A percentile compares a stretch with the other conserved stretches of the same genome.
These are phyloP conservation scores for Fagus crenata DNA, from an alignment of 306 rosid species.

Conservation along the genomic window DNA sequence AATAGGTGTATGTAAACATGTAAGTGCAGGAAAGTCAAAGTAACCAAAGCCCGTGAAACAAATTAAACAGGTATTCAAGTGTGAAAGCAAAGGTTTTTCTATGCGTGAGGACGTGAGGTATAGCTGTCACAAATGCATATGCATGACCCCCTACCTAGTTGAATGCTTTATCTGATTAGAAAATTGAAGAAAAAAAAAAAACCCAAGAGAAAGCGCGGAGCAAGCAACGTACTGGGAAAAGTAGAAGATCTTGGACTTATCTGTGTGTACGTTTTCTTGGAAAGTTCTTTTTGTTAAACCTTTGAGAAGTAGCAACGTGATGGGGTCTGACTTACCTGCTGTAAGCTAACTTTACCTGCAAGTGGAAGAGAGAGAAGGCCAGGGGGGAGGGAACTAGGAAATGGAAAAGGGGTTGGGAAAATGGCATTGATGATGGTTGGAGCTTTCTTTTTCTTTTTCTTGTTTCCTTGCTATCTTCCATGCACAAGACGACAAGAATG, in stretches of 20 bases:
- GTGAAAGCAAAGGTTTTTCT: conserved; percentile 55
- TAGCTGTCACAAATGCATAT: conserved; percentile 48
- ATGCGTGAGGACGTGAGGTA: conserved; percentile 21
- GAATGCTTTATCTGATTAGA: background rate
- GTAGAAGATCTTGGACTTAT: conserved; percentile 10
- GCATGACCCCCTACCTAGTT: conserved; percentile 24
- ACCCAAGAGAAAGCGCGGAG: background rate
- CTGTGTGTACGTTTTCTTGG: conserved; percentile 26
- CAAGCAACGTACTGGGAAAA: background rate
- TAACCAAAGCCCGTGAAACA: conserved; percentile 16
- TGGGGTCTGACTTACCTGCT: conserved; percentile 48
- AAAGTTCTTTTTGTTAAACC: conserved; percentile 44
- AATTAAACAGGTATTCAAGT: conserved; percentile 29
- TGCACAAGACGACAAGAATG: background rate
- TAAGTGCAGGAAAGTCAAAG: conserved; percentile 14
- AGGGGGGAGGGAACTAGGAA: background rate
- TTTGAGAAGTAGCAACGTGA: conserved; percentile 30
- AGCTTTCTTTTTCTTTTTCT: conserved; percentile 23
- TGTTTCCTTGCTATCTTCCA: background rate
- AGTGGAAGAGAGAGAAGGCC: conserved; percentile 22
- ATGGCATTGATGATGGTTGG: background rate
- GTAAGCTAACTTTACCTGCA: conserved; percentile 31
- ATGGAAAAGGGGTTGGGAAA: background rate
- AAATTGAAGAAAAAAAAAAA: background rate
- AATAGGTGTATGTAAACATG: conserved; percentile 24